phyloP scores from a whole-genome alignment of 148 eudicot species.

The Amaranthus cruentus region DNA sequence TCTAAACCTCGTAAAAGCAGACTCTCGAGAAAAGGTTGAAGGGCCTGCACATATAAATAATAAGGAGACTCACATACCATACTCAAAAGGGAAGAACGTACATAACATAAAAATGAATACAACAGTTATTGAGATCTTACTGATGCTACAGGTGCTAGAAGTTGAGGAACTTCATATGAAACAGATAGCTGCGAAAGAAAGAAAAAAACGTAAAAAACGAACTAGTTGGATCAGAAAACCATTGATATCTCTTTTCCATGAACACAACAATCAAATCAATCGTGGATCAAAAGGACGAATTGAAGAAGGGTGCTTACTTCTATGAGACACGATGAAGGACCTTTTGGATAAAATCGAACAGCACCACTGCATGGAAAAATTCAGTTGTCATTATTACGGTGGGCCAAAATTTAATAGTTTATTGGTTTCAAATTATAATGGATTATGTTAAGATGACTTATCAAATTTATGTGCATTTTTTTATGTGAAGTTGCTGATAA shows the following conservation, averaged over 20 bases:
- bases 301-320: constrained; percentile 57
- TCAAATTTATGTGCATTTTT: no score
- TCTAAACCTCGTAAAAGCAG: constrained; percentile 69
- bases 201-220: neutral
- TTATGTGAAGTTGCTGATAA: no score
- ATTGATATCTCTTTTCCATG: neutral
- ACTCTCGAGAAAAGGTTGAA: constrained; percentile 77
- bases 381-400: neutral
- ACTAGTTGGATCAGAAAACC: neutral
- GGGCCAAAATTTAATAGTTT: no score
- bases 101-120: neutral
- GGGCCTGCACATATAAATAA: constrained; percentile 45
- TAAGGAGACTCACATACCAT: neutral
- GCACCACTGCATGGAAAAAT: constrained; percentile 66
- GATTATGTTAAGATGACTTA: no score
- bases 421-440: no score
- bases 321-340: constrained; percentile 69
- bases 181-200: constrained; percentile 69
- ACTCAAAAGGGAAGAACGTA: neutral
- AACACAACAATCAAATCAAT: neutral
- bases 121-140: constrained; percentile 40
- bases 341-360: constrained; percentile 91
- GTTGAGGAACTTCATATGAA: constrained; percentile 89
- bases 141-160: constrained; percentile 83
- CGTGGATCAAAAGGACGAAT: neutral